Percentiles rank a stretch among this genome's conserved stretches.
phyloP scores from a whole-genome alignment of 1,284 basidiomycete genomes.

The Kalmanozyma brasiliensis region DNA sequence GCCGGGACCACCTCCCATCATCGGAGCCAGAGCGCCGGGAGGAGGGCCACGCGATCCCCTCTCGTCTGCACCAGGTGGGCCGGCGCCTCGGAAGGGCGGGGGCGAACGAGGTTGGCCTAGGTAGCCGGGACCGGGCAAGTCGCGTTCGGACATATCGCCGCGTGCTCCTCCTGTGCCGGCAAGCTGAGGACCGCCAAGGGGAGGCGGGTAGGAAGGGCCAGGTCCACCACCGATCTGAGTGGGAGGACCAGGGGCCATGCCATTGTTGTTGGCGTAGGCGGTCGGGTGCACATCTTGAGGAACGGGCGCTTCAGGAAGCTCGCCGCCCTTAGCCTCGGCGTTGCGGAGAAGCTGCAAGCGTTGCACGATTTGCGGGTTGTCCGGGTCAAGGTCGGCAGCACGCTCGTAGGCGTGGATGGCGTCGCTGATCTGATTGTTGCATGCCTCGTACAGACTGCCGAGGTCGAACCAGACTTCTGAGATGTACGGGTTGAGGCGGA shows the following conservation, averaged over 20 bases:
- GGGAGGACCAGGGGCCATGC: conserved; percentile 55
- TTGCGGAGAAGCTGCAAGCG: conserved; percentile 75
- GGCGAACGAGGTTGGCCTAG: conserved; percentile 49
- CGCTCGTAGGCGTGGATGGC: conserved; percentile 90
- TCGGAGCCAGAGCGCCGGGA: conserved; percentile 39
- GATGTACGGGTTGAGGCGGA: conserved; percentile 98
- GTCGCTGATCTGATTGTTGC: conserved; percentile 98
- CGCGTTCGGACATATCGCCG: conserved; percentile 37
- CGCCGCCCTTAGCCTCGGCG: conserved; percentile 81
- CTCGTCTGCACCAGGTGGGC: conserved; percentile 52
- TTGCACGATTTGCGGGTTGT: conserved; percentile 62
- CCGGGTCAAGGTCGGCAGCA: conserved; percentile 65
- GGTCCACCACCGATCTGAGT: conserved; percentile 52
- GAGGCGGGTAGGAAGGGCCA: conserved; percentile 32
- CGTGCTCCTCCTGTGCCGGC: conserved; percentile 35
- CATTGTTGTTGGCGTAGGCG: conserved; percentile 73
- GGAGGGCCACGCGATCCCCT: conserved; percentile 43
- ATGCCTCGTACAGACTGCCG: conserved; percentile 94
- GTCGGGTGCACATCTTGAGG: conserved; percentile 96
- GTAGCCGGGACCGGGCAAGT: conserved; percentile 54
- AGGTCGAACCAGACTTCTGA: conserved; percentile 99
- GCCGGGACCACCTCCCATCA: conserved; percentile 34
- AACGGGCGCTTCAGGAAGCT: conserved; percentile 81
- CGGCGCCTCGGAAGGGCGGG: conserved; percentile 50
- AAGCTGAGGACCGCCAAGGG: conserved; percentile 48